These are phyloP conservation scores for Xylaria sp. DNA, from an alignment of 2,329 filamentous ascomycete genomes.

Conservation along the genomic window DNA sequence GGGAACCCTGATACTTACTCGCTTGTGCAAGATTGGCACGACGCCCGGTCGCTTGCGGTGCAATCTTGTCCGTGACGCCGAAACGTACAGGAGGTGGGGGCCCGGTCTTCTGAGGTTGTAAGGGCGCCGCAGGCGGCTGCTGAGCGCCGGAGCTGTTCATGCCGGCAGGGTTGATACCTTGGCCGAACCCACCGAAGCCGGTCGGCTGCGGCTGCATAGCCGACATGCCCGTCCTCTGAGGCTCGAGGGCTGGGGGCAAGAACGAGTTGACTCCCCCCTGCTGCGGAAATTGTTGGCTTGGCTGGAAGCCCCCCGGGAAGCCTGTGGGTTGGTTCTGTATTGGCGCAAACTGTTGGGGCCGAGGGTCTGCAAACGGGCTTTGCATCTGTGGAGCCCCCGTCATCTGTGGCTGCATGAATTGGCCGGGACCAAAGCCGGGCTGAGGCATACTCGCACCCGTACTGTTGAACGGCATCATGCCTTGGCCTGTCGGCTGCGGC, in stretches of 20 bases:
- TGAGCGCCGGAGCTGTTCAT: constrained; percentile 58
- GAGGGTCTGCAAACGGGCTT: constrained; percentile 45
- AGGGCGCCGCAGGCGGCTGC: constrained; percentile 59
- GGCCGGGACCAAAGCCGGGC: constrained; percentile 42
- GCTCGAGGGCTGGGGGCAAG: constrained; percentile 62
- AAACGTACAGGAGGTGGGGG: constrained; percentile 89
- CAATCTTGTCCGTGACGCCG: constrained; percentile 80
- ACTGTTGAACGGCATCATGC: constrained; percentile 42
- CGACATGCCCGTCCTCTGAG: constrained; percentile 59
- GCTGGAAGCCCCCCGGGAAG: constrained; percentile 49
- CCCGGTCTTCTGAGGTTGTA: constrained; percentile 79
- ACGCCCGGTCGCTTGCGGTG: constrained; percentile 83
- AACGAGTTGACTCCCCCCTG: constrained; percentile 61
- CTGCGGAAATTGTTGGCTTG: constrained; percentile 45
- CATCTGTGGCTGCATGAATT: constrained; percentile 49
- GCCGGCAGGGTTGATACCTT: constrained; percentile 49
- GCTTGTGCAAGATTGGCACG: constrained; percentile 91
- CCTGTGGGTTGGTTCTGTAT: constrained; percentile 68
- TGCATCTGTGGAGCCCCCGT: constrained; percentile 45
- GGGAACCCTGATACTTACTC: constrained; percentile 69
- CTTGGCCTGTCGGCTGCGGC: constrained; percentile 44
- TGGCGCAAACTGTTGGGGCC: constrained; percentile 46
- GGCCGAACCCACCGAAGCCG: constrained; percentile 50
- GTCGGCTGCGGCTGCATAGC: constrained; percentile 45
- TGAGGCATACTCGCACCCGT: constrained; percentile 42